phyloP scores from a whole-genome alignment of 768 basidiomycete genomes.

The Trametes meyenii region DNA sequence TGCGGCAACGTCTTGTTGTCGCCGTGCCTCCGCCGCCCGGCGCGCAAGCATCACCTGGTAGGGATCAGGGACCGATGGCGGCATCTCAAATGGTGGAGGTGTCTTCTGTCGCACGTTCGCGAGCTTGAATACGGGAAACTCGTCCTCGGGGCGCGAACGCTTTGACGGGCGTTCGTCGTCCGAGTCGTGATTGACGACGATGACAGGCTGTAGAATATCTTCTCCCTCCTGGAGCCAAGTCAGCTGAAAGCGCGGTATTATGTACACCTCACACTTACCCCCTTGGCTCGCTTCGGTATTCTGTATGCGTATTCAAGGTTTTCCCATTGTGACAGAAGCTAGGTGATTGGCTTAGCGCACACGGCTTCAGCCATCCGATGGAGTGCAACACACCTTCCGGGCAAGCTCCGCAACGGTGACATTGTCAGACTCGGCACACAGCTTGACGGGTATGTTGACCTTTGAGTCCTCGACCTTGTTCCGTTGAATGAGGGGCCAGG shows the following conservation, averaged over 20 bases:
- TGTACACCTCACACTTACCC: slow-evolving; percentile 33
- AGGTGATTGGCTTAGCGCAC: background rate
- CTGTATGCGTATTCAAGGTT: slow-evolving; percentile 76
- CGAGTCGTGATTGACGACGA: slow-evolving; percentile 10
- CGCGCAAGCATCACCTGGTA: slow-evolving; percentile 13
- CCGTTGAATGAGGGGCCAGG: slow-evolving; percentile 81
- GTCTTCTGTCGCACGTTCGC: background rate
- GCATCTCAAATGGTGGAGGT: background rate
- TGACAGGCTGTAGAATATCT: slow-evolving; percentile 6
- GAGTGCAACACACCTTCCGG: slow-evolving; percentile 51
- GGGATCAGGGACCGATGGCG: background rate
- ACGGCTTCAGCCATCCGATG: background rate
- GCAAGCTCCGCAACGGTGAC: slow-evolving; percentile 60
- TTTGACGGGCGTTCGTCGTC: slow-evolving; percentile 23
- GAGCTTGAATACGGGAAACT: slow-evolving; percentile 19
- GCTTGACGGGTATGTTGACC: slow-evolving; percentile 59
- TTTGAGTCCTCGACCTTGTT: slow-evolving; percentile 92
- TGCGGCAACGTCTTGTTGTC: slow-evolving; percentile 38
- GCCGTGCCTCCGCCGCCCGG: slow-evolving; percentile 15
- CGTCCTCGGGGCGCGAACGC: slow-evolving; percentile 23
- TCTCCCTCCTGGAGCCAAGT: slow-evolving; percentile 31
- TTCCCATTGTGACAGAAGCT: slow-evolving; percentile 85
- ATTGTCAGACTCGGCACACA: slow-evolving; percentile 56
- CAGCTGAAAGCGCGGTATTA: background rate
- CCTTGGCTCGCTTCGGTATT: slow-evolving; percentile 75